Evolutionary conservation across 495 filamentous ascomycete species (phyloP).

Genomic region (Alectoria sarmentosa): DNA sequence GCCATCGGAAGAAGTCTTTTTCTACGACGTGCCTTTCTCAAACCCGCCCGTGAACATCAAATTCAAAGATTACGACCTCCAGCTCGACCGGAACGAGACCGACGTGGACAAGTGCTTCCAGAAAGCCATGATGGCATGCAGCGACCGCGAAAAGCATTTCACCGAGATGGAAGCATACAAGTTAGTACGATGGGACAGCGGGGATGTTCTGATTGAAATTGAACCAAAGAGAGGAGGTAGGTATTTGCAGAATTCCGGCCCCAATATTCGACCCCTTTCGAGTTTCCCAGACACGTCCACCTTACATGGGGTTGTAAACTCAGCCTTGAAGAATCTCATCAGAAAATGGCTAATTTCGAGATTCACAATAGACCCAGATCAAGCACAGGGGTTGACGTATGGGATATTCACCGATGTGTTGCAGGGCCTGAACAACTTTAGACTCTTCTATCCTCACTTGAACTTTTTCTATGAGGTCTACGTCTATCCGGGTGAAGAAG

Average conservation of each 20-base stretch:
- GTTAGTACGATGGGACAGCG: neutral
- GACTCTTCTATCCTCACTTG: neutral
- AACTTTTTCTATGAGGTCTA: neutral
- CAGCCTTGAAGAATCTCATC: no score
- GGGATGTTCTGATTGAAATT: neutral
- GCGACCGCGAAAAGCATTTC: neutral
- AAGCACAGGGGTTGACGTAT: neutral
- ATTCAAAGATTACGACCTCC: neutral
- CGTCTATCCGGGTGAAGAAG: neutral
- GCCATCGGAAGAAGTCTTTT: neutral
- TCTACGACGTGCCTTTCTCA: neutral
- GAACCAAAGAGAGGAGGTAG: neutral
- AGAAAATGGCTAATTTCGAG: no score
- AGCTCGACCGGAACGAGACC: neutral
- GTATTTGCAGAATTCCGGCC: neutral
- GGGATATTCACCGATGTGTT: neutral
- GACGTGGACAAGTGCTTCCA: neutral
- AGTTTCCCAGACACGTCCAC: no score
- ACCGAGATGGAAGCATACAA: neutral
- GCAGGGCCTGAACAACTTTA: neutral
- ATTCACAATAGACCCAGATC: neutral
- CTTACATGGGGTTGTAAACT: no score
- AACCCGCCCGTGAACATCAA: neutral
- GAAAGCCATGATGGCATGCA: neutral
- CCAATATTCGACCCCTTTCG: neutral